phyloP scores from a whole-genome alignment of 331 rosid genomes.

The Pyracantha coccinea region DNA sequence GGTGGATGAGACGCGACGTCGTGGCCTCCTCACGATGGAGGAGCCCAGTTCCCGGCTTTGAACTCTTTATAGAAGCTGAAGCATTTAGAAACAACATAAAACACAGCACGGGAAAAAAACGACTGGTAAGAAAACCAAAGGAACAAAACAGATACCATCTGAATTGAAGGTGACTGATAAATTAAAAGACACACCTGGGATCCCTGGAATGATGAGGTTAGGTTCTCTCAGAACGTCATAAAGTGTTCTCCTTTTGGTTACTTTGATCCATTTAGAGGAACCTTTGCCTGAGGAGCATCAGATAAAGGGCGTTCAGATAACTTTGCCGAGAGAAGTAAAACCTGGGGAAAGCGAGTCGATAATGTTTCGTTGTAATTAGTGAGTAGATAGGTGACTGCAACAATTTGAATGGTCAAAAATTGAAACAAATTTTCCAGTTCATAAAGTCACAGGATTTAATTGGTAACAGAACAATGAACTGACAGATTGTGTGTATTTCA shows the following conservation, averaged over 20 bases:
- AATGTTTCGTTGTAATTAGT: neutral
- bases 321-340: neutral
- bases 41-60: constrained; percentile 81
- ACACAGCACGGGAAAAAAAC: constrained; percentile 45
- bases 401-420: neutral
- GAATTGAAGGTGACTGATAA: neutral
- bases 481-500: no score
- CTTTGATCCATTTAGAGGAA: constrained; percentile 67
- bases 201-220: constrained; percentile 51
- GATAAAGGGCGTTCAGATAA: neutral
- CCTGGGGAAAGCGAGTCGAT: neutral
- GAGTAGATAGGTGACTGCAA: neutral
- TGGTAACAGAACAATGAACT: neutral
- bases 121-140: neutral
- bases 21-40: constrained; percentile 37
- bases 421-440: neutral
- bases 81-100: constrained; percentile 66
- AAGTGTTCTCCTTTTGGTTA: constrained; percentile 56
- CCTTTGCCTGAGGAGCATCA: constrained; percentile 29
- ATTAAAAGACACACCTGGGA: constrained; percentile 65
- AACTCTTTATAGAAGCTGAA: constrained; percentile 68
- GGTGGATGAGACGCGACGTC: neutral
- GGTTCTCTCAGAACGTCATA: constrained; percentile 53
- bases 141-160: neutral
- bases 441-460: neutral